Evolutionary conservation across 805 yeast species (phyloP).

Genomic region (Novakomyces olei): DNA sequence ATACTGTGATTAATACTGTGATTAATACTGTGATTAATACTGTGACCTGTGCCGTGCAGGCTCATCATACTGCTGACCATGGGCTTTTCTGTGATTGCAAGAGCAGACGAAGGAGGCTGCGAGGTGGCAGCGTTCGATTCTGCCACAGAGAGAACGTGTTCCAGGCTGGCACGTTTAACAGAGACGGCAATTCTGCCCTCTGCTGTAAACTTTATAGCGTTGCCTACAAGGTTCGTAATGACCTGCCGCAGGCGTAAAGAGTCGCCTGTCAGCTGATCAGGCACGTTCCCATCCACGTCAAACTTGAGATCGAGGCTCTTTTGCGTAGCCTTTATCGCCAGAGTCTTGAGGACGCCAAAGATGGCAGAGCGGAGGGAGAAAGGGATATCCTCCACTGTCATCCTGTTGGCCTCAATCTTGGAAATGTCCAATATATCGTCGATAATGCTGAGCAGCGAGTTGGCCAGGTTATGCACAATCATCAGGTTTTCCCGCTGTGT

Average conservation of each 20-base stretch:
- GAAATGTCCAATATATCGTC: conserved; percentile 84
- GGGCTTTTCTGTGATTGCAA: too few relatives aligned
- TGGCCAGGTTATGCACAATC: conserved; percentile 72
- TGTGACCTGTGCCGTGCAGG: too few relatives aligned
- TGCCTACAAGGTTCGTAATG: conserved; percentile 66
- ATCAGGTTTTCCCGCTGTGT: conserved; percentile 82
- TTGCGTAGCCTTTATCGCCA: conserved; percentile 77
- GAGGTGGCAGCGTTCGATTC: not conserved
- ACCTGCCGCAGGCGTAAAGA: conserved; percentile 76
- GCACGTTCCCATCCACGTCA: conserved; percentile 68
- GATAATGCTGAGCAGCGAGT: conserved; percentile 62
- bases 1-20: too few relatives aligned
- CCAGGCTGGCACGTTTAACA: conserved; percentile 46
- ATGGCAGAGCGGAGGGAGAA: conserved; percentile 71
- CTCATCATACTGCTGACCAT: too few relatives aligned
- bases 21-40: too few relatives aligned
- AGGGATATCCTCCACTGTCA: conserved; percentile 80
- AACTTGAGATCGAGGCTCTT: conserved; percentile 60
- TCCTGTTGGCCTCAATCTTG: conserved; percentile 78
- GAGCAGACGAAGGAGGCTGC: not conserved
- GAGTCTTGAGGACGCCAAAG: conserved; percentile 70
- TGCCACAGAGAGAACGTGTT: conserved; percentile 5
- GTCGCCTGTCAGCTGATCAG: conserved; percentile 71
- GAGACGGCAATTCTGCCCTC: conserved; percentile 60
- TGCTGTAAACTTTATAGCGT: conserved; percentile 72